Evolutionary conservation across 768 basidiomycete species (phyloP), one percentile per base, ranked within the genome.

Genomic region (Podaxis rugospora): DNA sequence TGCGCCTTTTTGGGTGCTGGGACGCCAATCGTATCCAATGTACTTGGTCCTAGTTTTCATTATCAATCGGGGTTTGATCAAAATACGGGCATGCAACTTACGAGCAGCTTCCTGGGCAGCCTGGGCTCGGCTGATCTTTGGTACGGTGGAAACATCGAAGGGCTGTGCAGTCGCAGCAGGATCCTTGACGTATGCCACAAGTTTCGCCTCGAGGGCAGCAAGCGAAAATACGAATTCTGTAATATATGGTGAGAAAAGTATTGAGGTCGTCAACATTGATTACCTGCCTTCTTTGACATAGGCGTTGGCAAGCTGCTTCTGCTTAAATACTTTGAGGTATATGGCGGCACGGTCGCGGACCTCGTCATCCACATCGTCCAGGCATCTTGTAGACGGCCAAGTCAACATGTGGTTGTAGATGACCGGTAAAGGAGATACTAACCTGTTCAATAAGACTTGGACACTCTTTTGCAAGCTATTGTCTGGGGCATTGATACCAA

Each of bases 281-380:
- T 7, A 53, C 68, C 52, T 40, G 95, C 96, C 96, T 76, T 97
- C 94, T 76, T 90, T 94, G 64, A 98, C 86, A 70, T 95, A 98
- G 16, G 83, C 81, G 67, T 92, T 88, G 9, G 92, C 93, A 59
- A 99, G 79, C 9, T 83, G 74, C 65, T 90, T 84, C 70, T 90
- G 91, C 66, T 87, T 83, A 69, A 96, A 85, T 3, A 90, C 83
- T 73, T 85, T 89, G 63, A 98, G 83, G 73, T 97, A 98, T 75
- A 99, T 82, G 7, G 97, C 92, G 4, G 97, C 97, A 53, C 97
- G 90, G 74, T 99, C 97, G 47, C 97, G 88, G 56, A 99, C 97
- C 78, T 99, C 97, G 68, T 99, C 97, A 63, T 99, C 97, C 18
- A 98, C 93, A 72, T 99, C 97, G 70, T 98, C 96, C 66, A 99